A percentile compares a stretch with the other conserved stretches of the same genome.
Evolutionary conservation across 306 rosid genomes (phyloP).

Genomic region (Datisca glomerata): DNA sequence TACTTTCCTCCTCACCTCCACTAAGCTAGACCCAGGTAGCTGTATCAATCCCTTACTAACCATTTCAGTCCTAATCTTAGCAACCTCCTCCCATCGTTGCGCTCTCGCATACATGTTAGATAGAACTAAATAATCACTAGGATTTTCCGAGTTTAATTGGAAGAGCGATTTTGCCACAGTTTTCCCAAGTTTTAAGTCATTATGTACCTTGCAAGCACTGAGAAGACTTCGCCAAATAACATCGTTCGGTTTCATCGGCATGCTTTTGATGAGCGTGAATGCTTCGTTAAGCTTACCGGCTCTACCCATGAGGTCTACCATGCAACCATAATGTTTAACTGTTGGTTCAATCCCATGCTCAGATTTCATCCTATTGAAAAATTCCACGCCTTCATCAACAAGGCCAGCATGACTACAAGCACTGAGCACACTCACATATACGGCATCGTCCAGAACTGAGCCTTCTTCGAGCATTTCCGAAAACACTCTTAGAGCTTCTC

Average conservation of each 20-base stretch:
- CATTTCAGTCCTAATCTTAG: conserved; percentile 54
- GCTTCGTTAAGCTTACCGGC: conserved; percentile 66
- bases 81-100: conserved; percentile 50
- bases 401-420: conserved; percentile 79
- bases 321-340: conserved; percentile 62
- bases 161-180: conserved; percentile 43
- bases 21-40: conserved; percentile 59
- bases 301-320: conserved; percentile 75
- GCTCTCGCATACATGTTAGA: conserved; percentile 64
- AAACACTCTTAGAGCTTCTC: conserved; percentile 54
- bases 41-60: conserved; percentile 32
- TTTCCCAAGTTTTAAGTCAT: conserved; percentile 46
- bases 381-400: conserved; percentile 45
- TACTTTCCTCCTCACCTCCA: conserved; percentile 52
- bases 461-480: conserved; percentile 56
- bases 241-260: conserved; percentile 49
- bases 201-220: conserved; percentile 62
- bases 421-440: conserved; percentile 47
- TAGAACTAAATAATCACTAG: conserved; percentile 56
- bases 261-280: conserved; percentile 39
- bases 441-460: conserved; percentile 48
- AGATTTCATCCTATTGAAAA: conserved; percentile 41
- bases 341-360: conserved; percentile 56
- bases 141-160: conserved; percentile 28
- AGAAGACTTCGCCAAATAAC: conserved; percentile 76